Evolutionary conservation across 2,329 filamentous ascomycete genomes (phyloP), one percentile per base, ranked within the genome.

Genomic region (Cercospora nicotianae): DNA sequence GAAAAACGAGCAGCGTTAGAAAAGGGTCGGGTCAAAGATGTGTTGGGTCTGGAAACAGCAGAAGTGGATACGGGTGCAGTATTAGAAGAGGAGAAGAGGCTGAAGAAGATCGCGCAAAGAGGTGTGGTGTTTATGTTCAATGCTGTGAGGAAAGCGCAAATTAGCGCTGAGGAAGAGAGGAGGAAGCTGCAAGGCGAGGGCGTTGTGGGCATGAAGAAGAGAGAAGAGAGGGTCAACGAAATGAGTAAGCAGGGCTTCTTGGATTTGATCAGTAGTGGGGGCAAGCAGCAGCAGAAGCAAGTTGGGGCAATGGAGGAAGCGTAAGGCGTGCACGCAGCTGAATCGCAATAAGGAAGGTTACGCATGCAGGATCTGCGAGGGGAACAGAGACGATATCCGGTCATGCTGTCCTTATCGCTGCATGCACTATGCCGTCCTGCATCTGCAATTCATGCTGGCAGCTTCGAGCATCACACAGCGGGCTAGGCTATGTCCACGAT

Each of bases 111-210:
- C 60, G 94, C 94, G 55, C 93, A 97, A 81, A 87, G 93, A 64
- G 94, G 94, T 87, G 95, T 99, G 48, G 90, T 98, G 26, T 96
- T 94, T 83, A 84, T 99, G 67, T 99, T 99, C 82, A 97, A 98
- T 79, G 95, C 95, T 0, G 93, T 99, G 33, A 86, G 94, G 55
- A 92, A 92, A 23, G 94, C 95, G 13, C 95, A 99, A 81, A 91
- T 97, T 66, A 92, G 94, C 80, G 94, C 91, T 2, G 87, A 90
- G 67, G 89, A 94, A 80, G 91, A 93, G 5, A 89, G 91, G 77
- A 87, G 84, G 79, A 87, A 87, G 72, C 86, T 88, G 60, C 87
- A 87, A 79, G 88, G 88, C 73, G 87, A 90, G 69, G 91, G 93
- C 3, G 83, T 96, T 0, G 86, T 97, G 33, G 94, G 94, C 1